phyloP scores from a whole-genome alignment of 768 basidiomycete genomes.

The Lactarius tabidus region DNA sequence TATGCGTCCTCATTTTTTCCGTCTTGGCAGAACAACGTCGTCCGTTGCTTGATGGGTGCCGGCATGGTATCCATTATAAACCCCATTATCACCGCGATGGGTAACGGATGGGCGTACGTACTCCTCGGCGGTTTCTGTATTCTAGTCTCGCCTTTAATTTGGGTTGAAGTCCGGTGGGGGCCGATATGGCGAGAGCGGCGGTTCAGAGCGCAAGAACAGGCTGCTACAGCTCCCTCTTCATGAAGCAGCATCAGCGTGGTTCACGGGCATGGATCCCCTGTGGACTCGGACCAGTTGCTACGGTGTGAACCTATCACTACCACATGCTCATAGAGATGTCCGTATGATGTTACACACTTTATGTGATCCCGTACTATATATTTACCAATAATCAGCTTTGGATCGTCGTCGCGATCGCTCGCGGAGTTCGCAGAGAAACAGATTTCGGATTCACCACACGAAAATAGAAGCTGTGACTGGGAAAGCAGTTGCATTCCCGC shows the following conservation, averaged over 20 bases:
- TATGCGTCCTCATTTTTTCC: not conserved
- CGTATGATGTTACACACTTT: not conserved
- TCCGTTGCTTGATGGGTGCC: conserved; percentile 62
- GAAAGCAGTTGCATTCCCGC: too few relatives aligned
- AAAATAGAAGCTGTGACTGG: too few relatives aligned
- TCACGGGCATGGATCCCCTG: not conserved
- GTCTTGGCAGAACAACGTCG: conserved; percentile 57
- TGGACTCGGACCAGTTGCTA: too few relatives aligned
- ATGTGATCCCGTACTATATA: not conserved
- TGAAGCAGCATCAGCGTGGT: not conserved
- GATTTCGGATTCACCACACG: not conserved
- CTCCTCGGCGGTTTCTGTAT: conserved; percentile 51
- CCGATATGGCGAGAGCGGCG: conserved; percentile 47
- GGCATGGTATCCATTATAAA: conserved; percentile 59
- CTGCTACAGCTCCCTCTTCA: not conserved
- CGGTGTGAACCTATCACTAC: not conserved
- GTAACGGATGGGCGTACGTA: conserved; percentile 66
- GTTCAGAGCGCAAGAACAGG: not conserved
- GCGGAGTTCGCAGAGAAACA: not conserved
- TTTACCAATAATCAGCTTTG: not conserved
- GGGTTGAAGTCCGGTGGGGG: conserved; percentile 48
- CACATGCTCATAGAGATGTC: not conserved
- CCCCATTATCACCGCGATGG: conserved; percentile 53
- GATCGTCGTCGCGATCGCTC: not conserved
- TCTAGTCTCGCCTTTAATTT: conserved; percentile 47